A percentile compares a stretch with the other conserved stretches of the same genome.
These are phyloP conservation scores for Penicillium diatomitis DNA, from an alignment of 495 filamentous ascomycete species.

Conservation along the genomic window DNA sequence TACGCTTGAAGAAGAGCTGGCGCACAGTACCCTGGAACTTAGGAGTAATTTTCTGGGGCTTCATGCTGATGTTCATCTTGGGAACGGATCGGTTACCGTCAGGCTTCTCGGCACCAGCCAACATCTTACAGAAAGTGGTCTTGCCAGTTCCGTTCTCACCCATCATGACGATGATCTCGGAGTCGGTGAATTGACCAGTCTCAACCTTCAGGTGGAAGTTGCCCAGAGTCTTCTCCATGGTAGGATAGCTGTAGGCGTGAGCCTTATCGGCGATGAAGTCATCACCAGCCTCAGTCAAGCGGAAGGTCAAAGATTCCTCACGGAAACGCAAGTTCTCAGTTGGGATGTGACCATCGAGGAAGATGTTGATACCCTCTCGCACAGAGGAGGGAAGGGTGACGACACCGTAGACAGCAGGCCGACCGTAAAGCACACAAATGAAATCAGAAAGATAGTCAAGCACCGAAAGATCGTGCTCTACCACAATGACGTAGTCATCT, in stretches of 20 bases:
- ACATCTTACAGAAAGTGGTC: slow-evolving; percentile 94
- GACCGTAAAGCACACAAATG: slow-evolving; percentile 92
- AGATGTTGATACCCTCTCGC: slow-evolving; percentile 99
- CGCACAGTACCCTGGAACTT: slow-evolving; percentile 95
- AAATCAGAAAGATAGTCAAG: slow-evolving; percentile 98
- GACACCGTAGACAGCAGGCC: slow-evolving; percentile 92
- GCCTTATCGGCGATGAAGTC: slow-evolving; percentile 81
- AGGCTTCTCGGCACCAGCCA: slow-evolving; percentile 87
- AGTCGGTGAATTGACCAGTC: slow-evolving; percentile 83
- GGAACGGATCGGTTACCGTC: slow-evolving; percentile 69
- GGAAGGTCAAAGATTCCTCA: slow-evolving; percentile 93
- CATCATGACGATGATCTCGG: slow-evolving; percentile 99
- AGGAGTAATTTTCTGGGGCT: slow-evolving; percentile 97
- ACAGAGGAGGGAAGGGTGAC: slow-evolving; percentile 95
- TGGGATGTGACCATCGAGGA: slow-evolving; percentile 94
- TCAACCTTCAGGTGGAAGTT: slow-evolving; percentile 80
- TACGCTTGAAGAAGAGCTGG: slow-evolving; percentile 93
- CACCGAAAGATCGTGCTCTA: slow-evolving; percentile 97
- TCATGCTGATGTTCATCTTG: slow-evolving; percentile 96
- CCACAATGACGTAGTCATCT: slow-evolving; percentile 94
- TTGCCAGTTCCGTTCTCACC: slow-evolving; percentile 95
- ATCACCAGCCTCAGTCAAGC: slow-evolving; percentile 83
- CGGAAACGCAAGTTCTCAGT: slow-evolving; percentile 98
- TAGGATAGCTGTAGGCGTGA: slow-evolving; percentile 76
- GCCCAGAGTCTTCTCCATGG: slow-evolving; percentile 90